Percentiles rank a stretch among this genome's conserved stretches.
Evolutionary conservation across 2,329 filamentous ascomycete species (phyloP).

Genomic region (Calonectria crousiana): DNA sequence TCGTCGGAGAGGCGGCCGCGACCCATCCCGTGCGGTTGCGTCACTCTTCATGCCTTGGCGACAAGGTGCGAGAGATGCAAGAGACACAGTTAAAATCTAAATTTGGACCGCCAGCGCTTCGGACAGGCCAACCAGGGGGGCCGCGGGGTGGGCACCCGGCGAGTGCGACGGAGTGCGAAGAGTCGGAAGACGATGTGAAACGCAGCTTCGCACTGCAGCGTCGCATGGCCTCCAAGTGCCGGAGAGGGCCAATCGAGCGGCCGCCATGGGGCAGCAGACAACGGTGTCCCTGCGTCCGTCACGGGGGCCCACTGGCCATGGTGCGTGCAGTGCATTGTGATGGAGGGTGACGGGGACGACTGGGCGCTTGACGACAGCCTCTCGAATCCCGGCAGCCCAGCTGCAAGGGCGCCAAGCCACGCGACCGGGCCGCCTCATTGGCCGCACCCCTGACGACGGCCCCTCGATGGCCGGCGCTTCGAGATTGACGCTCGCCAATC

Average conservation of each 20-base stretch:
- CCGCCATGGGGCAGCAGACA: constrained; percentile 16
- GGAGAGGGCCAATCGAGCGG: constrained; percentile 36
- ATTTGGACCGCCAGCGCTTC: constrained; percentile 37
- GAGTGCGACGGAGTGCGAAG: constrained; percentile 5
- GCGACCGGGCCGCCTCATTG: constrained; percentile 39
- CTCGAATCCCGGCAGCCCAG: constrained; percentile 20
- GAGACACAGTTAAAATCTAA: constrained; percentile 27
- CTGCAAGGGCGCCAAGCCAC: constrained; percentile 20
- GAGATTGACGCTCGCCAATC: constrained; percentile 44
- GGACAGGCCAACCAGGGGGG: constrained; percentile 24
- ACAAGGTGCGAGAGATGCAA: constrained; percentile 22
- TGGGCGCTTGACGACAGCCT: constrained; percentile 40
- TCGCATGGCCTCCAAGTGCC: constrained; percentile 20
- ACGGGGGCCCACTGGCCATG: background rate
- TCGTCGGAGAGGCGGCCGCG: background rate
- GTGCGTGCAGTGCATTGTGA: constrained; percentile 4
- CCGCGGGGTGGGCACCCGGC: background rate
- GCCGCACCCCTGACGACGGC: constrained; percentile 36
- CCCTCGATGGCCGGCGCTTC: constrained; percentile 46
- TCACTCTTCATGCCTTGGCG: constrained; percentile 23
- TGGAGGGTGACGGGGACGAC: constrained; percentile 10
- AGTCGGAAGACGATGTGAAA: constrained; percentile 34
- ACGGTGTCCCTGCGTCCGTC: constrained; percentile 35
- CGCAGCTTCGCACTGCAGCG: constrained; percentile 28
- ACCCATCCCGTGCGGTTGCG: constrained; percentile 3